phyloP scores from a whole-genome alignment of 2,329 filamentous ascomycete genomes.

The Ophiocordyceps camponoti-floridani region DNA sequence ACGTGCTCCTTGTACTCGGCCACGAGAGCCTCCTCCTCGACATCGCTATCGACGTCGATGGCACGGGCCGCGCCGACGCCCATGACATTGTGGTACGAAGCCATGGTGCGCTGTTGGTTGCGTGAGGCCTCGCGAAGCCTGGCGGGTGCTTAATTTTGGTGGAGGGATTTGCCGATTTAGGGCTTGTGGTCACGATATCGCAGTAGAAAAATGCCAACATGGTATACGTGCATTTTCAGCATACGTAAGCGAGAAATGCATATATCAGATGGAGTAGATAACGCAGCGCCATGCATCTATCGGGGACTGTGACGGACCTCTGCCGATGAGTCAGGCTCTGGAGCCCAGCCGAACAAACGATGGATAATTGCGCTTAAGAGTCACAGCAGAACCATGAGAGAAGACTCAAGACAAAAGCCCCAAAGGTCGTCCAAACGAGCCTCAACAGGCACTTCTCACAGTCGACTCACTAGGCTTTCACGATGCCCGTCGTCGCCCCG shows the following conservation, averaged over 20 bases:
- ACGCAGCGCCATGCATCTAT: neutral
- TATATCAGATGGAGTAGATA: slow-evolving; percentile 3
- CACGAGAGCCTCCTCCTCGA: slow-evolving; percentile 88
- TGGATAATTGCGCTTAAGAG: neutral
- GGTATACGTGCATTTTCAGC: slow-evolving; percentile 9
- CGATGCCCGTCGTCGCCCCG: slow-evolving; percentile 81
- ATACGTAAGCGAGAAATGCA: slow-evolving; percentile 5
- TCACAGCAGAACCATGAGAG: neutral
- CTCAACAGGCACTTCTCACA: neutral
- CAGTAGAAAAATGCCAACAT: slow-evolving; percentile 6
- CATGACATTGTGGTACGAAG: slow-evolving; percentile 36
- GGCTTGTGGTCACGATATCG: slow-evolving; percentile 18
- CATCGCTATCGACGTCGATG: slow-evolving; percentile 71
- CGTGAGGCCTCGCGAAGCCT: slow-evolving; percentile 4
- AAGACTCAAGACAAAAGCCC: neutral
- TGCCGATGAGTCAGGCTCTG: neutral
- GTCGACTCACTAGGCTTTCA: slow-evolving; percentile 6
- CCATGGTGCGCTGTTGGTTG: slow-evolving; percentile 25
- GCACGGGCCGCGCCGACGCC: slow-evolving; percentile 40
- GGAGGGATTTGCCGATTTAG: slow-evolving; percentile 10
- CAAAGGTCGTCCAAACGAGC: neutral
- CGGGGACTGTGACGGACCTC: neutral
- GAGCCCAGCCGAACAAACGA: neutral
- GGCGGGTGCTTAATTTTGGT: slow-evolving; percentile 13
- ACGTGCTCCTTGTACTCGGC: slow-evolving; percentile 95